Conservation (phyloP, 805 yeast genomes). For the Sungouiozyma ichnusensis region DNA sequence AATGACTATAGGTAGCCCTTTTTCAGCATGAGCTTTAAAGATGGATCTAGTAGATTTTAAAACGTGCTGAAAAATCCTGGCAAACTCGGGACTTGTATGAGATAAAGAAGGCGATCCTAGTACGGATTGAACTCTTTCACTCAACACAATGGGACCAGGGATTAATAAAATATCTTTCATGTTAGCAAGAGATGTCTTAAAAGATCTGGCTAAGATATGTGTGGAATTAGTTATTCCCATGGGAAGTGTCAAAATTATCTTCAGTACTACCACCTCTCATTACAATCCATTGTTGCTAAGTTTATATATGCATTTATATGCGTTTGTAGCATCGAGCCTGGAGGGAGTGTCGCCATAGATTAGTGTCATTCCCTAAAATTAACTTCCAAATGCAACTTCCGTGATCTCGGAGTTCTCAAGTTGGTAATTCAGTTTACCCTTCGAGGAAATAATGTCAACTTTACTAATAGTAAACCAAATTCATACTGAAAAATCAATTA, state of each 20-base stretch:
- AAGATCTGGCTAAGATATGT: not conserved
- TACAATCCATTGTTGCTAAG: no score
- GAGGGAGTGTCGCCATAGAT: not conserved
- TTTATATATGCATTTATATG: no score
- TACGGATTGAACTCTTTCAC: constrained; percentile 67
- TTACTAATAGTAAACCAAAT: not conserved
- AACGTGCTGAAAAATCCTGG: constrained; percentile 57
- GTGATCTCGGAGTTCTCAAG: not conserved
- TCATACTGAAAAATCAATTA: not conserved
- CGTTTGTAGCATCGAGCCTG: no score
- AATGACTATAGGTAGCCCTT: constrained; percentile 64
- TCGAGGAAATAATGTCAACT: not conserved
- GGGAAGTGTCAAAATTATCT: no score
- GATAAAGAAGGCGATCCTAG: constrained; percentile 77
- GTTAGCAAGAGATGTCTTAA: not conserved
- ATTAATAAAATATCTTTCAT: constrained; percentile 38
- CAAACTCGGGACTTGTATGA: constrained; percentile 84
- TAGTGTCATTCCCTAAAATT: not conserved
- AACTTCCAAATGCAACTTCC: not conserved
- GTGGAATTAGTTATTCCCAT: not conserved
- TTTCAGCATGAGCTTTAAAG: constrained; percentile 55
- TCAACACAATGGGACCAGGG: constrained; percentile 83
- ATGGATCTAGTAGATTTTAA: constrained; percentile 59
- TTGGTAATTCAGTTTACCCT: no score
- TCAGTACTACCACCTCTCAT: no score